These are phyloP conservation scores for Phylloboletellus chloephorus DNA, from an alignment of 1,284 basidiomycete species.

Conservation along the genomic window DNA sequence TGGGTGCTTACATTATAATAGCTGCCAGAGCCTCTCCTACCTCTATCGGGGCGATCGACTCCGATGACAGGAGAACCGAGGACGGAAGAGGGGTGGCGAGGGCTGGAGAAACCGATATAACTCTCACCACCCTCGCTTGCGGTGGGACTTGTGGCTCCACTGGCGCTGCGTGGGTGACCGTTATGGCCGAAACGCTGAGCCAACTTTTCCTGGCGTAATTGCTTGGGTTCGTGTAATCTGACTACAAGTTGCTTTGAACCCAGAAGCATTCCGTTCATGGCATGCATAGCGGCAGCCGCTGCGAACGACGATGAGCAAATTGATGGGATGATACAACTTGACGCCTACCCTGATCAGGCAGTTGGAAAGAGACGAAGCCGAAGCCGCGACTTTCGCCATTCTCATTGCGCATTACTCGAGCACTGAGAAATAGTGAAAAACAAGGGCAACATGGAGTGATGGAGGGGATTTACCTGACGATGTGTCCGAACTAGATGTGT, in stretches of 20 bases:
- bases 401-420: constrained; percentile 91
- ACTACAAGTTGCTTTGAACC: constrained; percentile 79
- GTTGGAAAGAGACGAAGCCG: constrained; percentile 90
- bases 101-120: constrained; percentile 65
- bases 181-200: constrained; percentile 73
- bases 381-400: constrained; percentile 82
- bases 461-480: constrained; percentile 61
- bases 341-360: constrained; percentile 71
- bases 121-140: constrained; percentile 74
- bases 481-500: constrained; percentile 64
- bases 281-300: constrained; percentile 69
- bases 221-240: constrained; percentile 85
- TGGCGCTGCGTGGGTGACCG: constrained; percentile 69
- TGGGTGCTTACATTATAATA: constrained; percentile 62
- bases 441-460: neutral
- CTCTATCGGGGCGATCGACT: constrained; percentile 55
- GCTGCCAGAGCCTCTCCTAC: constrained; percentile 72
- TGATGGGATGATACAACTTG: neutral
- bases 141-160: constrained; percentile 76
- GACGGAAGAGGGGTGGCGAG: constrained; percentile 47
- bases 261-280: constrained; percentile 72
- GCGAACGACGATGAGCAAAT: constrained; percentile 5
- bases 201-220: constrained; percentile 81
- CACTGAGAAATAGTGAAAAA: constrained; percentile 43
- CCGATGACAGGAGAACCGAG: constrained; percentile 53